Base-by-base conservation (phyloP, 2,329 filamentous ascomycete species). In the Exophiala sp. region DNA sequence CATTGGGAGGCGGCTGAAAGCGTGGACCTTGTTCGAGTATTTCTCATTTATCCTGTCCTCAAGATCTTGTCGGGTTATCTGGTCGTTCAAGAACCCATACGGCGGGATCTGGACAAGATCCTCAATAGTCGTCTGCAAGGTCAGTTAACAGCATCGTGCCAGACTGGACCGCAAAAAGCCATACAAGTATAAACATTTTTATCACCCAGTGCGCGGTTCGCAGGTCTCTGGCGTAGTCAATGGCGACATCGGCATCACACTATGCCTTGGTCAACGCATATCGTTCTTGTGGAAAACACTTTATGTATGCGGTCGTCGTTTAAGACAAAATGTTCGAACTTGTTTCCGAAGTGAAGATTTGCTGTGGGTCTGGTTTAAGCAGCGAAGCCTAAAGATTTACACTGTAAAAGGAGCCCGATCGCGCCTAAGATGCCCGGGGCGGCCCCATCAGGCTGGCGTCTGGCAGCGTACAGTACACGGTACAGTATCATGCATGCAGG, bases 41-140 rank as follows among this genome's bases (percentile, higher is more conserved):
- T 98, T 98, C 57, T 83, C 78, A 67, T 98, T 97, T 71, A 98
- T 93, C 63, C 93, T 93, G 72, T 98, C 90, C 70, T 96, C 89
- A 57, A 98, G 88, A 1, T 89, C 88, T 56, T 89, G 79, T 24
- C 81, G 79, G 64, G 87, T 94, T 58, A 70, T 69, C 38, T 54
- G 48, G 46, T 58, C 55, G 53, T 81, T 77, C 68, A 93, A 93
- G 54, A 82, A 79, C 65, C 96, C 87, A 63, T 88, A 80, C 1
- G 93, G 93, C 24, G 81, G 78, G 70, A 98, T 94, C 70, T 95
- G 88, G 60, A 98, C 88, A 61, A 98, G 78, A 73, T 98, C 93
- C 61, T 89, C 85, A 62, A 98, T 83, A 60, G 93, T 95, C 37
- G 89, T 93, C 93, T 95, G 56, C 13, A 21, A 18, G 16, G 27